These are phyloP conservation scores for Cercophora sp. DNA, from an alignment of 495 filamentous ascomycete genomes.

Conservation along the genomic window DNA sequence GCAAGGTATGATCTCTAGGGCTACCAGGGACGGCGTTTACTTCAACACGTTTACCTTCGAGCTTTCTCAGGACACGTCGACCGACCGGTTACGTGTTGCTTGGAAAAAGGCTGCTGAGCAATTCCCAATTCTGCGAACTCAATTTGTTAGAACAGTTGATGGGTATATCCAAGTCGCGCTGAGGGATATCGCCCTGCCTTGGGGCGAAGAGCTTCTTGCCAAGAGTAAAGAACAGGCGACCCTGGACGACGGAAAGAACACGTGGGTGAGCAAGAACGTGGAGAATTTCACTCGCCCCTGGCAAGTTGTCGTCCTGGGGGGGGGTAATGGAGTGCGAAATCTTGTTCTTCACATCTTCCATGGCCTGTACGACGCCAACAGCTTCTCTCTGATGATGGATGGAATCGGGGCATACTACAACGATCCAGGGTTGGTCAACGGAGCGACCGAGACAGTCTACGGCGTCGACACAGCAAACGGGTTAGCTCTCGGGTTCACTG, in stretches of 20 bases:
- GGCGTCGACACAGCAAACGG: too few relatives aligned
- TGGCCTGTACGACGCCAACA: slow-evolving; percentile 83
- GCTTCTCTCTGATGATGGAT: slow-evolving; percentile 62
- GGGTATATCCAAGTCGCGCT: slow-evolving; percentile 69
- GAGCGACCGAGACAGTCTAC: background rate
- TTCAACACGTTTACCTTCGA: slow-evolving; percentile 65
- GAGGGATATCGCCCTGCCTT: slow-evolving; percentile 42
- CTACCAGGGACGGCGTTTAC: slow-evolving; percentile 57
- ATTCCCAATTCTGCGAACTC: slow-evolving; percentile 60
- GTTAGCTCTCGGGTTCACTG: too few relatives aligned
- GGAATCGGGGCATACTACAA: slow-evolving; percentile 49
- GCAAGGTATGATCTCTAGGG: slow-evolving; percentile 71
- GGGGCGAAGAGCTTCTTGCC: slow-evolving; percentile 33
- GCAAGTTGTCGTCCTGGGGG: slow-evolving; percentile 36
- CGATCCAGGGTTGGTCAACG: background rate
- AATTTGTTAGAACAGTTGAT: slow-evolving; percentile 61
- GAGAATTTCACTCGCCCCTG: slow-evolving; percentile 21
- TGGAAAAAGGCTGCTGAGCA: slow-evolving; percentile 47
- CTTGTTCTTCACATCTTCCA: slow-evolving; percentile 73
- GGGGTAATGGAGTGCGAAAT: slow-evolving; percentile 21
- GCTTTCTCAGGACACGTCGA: slow-evolving; percentile 40
- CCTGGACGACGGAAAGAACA: slow-evolving; percentile 26
- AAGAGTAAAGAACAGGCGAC: slow-evolving; percentile 17
- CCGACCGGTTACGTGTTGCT: slow-evolving; percentile 41
- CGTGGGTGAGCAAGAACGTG: slow-evolving; percentile 41